These are phyloP conservation scores for Pleurozium schreberi DNA, from an alignment of 225 moss, liverwort and hornwort species.

Conservation along the genomic window DNA sequence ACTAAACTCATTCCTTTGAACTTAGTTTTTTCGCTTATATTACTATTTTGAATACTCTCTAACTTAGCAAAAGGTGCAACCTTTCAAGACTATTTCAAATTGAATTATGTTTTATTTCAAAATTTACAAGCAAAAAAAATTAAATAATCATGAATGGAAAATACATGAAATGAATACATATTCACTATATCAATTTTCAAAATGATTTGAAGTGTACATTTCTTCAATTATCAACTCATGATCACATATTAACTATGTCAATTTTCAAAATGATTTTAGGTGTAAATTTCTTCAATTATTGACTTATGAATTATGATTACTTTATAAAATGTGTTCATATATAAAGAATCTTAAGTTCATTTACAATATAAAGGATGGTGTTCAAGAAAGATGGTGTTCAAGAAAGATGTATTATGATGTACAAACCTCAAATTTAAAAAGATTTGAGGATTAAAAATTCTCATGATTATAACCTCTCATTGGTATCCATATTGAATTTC, in stretches of 20 bases:
- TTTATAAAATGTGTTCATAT: neutral
- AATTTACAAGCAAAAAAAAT: neutral
- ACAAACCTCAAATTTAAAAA: neutral
- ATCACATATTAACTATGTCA: too few relatives aligned
- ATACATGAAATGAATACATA: neutral
- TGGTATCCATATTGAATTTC: neutral
- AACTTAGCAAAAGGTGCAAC: slow-evolving; percentile 2
- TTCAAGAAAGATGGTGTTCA: too few relatives aligned
- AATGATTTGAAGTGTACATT: neutral
- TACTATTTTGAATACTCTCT: neutral
- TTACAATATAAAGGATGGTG: too few relatives aligned
- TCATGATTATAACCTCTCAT: too few relatives aligned
- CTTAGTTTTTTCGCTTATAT: neutral
- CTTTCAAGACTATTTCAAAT: neutral
- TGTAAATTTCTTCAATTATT: neutral
- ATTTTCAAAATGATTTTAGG: neutral
- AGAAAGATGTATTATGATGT: neutral
- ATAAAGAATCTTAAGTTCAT: neutral
- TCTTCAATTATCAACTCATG: neutral
- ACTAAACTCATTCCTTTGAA: neutral
- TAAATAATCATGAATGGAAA: neutral
- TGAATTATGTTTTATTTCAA: neutral
- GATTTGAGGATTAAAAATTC: neutral
- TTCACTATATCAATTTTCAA: neutral
- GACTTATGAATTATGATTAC: neutral